Conservation (phyloP, 2,329 filamentous ascomycete species). For the Aspergillus oerlinghausenensis region DNA sequence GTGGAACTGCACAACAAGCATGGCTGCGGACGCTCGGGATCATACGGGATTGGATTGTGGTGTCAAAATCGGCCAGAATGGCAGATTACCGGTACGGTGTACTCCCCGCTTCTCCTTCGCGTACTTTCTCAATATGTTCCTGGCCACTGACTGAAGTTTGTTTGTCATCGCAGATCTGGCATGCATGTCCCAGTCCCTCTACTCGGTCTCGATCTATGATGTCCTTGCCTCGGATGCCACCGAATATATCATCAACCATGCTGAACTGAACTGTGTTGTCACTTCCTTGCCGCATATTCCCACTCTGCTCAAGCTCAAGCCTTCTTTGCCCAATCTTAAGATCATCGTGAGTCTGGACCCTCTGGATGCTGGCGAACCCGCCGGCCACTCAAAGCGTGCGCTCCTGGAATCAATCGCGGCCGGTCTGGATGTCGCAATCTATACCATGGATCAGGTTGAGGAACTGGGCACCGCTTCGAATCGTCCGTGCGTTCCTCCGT, state of each 20-base stretch:
- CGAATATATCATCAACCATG: constrained; percentile 94
- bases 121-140: background rate
- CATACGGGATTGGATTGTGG: constrained; percentile 77
- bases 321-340: constrained; percentile 76
- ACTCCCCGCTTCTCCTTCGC: background rate
- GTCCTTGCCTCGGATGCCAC: constrained; percentile 86
- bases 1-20: constrained; percentile 73
- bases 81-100: constrained; percentile 67
- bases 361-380: constrained; percentile 71
- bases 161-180: constrained; percentile 62
- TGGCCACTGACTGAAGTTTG: background rate
- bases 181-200: constrained; percentile 81
- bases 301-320: constrained; percentile 71
- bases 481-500: constrained; percentile 66
- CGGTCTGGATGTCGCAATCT: constrained; percentile 70
- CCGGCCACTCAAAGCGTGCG: constrained; percentile 72
- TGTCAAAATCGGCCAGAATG: constrained; percentile 84
- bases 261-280: constrained; percentile 68
- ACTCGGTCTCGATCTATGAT: constrained; percentile 90
- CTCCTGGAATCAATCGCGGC: constrained; percentile 70
- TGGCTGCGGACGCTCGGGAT: constrained; percentile 58
- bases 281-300: constrained; percentile 78
- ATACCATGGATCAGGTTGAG: constrained; percentile 77
- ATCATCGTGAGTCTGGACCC: constrained; percentile 83
- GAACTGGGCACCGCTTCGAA: constrained; percentile 68